Evolutionary conservation across 345 rosid genomes (phyloP).

Genomic region (Noccaea bulbosa): DNA sequence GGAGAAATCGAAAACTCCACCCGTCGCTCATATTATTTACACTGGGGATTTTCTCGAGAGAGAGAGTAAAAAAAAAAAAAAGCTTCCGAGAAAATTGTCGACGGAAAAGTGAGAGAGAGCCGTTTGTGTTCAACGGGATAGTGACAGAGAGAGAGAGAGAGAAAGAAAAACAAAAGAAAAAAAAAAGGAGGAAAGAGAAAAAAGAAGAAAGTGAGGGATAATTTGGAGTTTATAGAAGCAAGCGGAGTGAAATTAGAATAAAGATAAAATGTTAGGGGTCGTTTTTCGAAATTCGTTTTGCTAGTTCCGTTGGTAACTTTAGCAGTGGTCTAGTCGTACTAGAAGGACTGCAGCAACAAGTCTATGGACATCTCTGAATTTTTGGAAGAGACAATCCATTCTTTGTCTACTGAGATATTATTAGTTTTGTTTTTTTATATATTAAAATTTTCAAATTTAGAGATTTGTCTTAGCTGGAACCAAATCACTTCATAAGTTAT

Average conservation of each 20-base stretch:
- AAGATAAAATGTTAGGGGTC: conserved; percentile 35
- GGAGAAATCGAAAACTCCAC: conserved; percentile 53
- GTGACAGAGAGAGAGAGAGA: conserved; percentile 32
- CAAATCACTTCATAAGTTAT: conserved; percentile 2
- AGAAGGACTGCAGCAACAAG: conserved; percentile 1
- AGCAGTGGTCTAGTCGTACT: conserved; percentile 36
- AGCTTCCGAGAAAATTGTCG: conserved; percentile 16
- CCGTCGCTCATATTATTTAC: conserved; percentile 64
- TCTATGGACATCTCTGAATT: conserved; percentile 19
- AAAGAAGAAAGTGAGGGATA: neutral
- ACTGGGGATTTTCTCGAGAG: conserved; percentile 15
- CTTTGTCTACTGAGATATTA: conserved; percentile 5
- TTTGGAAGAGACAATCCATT: conserved; percentile 25
- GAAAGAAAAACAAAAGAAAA: neutral
- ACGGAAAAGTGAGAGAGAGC: conserved; percentile 33
- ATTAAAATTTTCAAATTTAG: neutral
- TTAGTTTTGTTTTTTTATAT: neutral
- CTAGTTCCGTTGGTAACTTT: conserved; percentile 32
- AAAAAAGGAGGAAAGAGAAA: conserved; percentile 18
- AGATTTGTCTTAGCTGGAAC: conserved; percentile 13
- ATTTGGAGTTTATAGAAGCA: conserved; percentile 26
- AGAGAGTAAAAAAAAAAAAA: neutral
- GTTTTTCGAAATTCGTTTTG: conserved; percentile 22
- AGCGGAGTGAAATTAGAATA: conserved; percentile 22
- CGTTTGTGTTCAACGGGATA: conserved; percentile 84